Conservation (phyloP, 305 asterid species). For the Stenogyne calaminthoides region DNA sequence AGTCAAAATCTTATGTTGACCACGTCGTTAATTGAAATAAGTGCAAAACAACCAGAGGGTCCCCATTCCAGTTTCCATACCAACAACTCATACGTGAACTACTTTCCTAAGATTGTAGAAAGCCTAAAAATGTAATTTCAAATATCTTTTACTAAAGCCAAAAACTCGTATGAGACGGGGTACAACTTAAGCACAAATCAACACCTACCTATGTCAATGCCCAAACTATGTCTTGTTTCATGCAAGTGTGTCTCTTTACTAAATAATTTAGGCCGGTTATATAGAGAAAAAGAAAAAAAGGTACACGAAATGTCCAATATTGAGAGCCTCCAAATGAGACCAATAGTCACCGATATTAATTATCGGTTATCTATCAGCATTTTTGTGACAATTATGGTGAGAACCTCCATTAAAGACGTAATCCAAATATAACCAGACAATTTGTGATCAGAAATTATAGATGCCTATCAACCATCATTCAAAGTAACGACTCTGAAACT, state of each 20-base stretch:
- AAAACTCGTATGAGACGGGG: too few species aligned
- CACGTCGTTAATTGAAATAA: constrained; percentile 7
- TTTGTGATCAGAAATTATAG: background rate
- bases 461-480: background rate
- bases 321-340: too few species aligned
- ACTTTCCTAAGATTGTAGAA: background rate
- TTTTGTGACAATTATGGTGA: background rate
- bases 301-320: background rate
- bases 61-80: too few species aligned
- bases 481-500: constrained; percentile 8
- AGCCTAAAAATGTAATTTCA: background rate
- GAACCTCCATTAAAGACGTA: background rate
- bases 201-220: too few species aligned
- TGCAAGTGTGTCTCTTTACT: too few species aligned
- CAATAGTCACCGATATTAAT: background rate
- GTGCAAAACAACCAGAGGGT: constrained; percentile 9
- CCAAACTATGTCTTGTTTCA: too few species aligned
- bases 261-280: background rate
- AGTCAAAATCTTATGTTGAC: constrained; percentile 20
- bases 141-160: background rate
- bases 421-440: background rate
- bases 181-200: too few species aligned
- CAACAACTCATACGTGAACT: background rate
- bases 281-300: background rate
- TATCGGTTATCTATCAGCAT: background rate